Base-by-base conservation (phyloP, 805 yeast species). In the Yamadazyma scolyti region DNA sequence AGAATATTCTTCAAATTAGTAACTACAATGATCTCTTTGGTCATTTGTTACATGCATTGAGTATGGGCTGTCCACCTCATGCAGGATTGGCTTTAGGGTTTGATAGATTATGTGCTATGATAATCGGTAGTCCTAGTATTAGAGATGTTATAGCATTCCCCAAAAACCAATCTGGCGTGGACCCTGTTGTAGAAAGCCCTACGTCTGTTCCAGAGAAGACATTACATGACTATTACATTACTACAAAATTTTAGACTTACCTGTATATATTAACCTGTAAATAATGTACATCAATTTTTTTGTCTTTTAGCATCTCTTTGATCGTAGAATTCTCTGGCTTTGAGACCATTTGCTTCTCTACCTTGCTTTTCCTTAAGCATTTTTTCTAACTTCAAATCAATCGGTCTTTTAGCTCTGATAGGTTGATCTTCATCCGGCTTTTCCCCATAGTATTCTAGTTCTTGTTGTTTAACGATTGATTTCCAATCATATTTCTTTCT, bases 81-180 rank as follows among this genome's bases (percentile, higher is more conserved):
- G 96, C 97, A 2, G 99, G 99, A 0, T 66, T 93, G 22, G 99
- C 98, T 0, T 67, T 93, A 20, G 99, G 98, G 0, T 84, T 93
- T 44, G 99, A 93, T 54, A 66, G 99, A 40, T 64, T 93, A 67
- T 79, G 94, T 47, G 93, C 98, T 0, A 87, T 90, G 90, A 52
- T 90, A 19, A 56, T 80, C n/a, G 93, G 87, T 1, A 68, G 81
- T 12, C 49, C 66, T 4, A 84, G 86, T 40, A 89, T 93, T 20
- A 65, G 96, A 43, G 97, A 93, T 50, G 97, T 93, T 3, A 82
- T 93, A 38, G 95, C 97, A 1, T 93, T 93, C 55, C 99, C 99
- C 2, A 93, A 93, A 61, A 87, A 88, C 26, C 80, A 82, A 43
- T 74, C 83, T 6, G 98, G 99, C 2, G 61, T 77, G 1, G 99